These are phyloP conservation scores for Aspergillus hancockii DNA, from an alignment of 495 filamentous ascomycete species.

Conservation along the genomic window DNA sequence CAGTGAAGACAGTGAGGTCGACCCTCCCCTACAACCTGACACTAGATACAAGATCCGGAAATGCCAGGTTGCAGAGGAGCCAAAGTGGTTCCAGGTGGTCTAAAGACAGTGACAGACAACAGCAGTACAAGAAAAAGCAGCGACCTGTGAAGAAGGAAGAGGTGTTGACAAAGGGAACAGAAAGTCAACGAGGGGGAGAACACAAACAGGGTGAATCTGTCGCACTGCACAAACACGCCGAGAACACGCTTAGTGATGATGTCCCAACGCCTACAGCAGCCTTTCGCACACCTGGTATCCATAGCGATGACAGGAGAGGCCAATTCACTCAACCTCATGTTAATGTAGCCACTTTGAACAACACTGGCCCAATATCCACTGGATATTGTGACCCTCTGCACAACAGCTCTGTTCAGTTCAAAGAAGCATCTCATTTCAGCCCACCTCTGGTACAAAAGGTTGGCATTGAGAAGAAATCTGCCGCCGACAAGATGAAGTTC, in stretches of 20 bases:
- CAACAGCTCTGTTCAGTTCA: background rate
- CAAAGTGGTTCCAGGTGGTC: background rate
- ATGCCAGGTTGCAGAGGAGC: constrained; percentile 3
- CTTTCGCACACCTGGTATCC: constrained; percentile 10
- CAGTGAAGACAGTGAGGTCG: background rate
- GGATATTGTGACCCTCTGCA: constrained; percentile 8
- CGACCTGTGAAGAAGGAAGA: background rate
- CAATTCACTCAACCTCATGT: background rate
- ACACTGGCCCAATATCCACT: constrained; percentile 4
- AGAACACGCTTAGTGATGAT: constrained; percentile 2
- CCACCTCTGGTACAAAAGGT: background rate
- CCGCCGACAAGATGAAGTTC: constrained; percentile 21
- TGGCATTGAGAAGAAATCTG: too few species aligned
- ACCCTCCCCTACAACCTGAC: constrained; percentile 1
- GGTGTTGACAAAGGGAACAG: background rate
- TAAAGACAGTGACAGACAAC: background rate
- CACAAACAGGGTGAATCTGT: constrained; percentile 4
- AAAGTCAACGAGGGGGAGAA: background rate
- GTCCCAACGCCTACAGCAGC: constrained; percentile 14
- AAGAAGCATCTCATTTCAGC: background rate
- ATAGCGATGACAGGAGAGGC: background rate
- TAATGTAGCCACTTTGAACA: background rate
- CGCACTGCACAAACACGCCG: constrained; percentile 1
- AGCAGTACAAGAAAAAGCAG: background rate
- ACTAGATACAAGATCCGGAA: background rate